A percentile compares a stretch with the other conserved stretches of the same genome.
phyloP scores from a whole-genome alignment of 2,329 filamentous ascomycete genomes.

The Fusarium sp. region DNA sequence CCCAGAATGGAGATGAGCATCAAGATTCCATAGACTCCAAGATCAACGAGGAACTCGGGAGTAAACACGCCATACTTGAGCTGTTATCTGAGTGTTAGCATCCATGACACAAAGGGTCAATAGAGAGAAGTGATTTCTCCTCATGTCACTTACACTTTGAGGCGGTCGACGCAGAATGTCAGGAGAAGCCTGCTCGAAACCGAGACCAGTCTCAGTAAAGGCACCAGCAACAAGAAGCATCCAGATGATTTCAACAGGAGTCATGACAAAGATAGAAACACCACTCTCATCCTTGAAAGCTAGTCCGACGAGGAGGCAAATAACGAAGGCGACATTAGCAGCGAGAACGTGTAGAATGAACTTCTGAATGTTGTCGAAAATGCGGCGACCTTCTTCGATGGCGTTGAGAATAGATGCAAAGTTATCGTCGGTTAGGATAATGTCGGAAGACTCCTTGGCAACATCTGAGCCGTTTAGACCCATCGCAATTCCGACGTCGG shows the following conservation, averaged over 20 bases:
- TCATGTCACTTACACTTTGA: slow-evolving; percentile 32
- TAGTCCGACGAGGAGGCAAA: slow-evolving; percentile 74
- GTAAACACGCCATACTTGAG: slow-evolving; percentile 71
- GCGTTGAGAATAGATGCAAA: slow-evolving; percentile 61
- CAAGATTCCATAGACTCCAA: slow-evolving; percentile 73
- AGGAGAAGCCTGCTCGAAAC: slow-evolving; percentile 74
- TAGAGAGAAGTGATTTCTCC: background rate
- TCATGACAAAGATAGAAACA: slow-evolving; percentile 76
- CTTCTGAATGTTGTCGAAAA: slow-evolving; percentile 79
- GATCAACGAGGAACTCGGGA: slow-evolving; percentile 71
- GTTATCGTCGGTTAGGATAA: slow-evolving; percentile 78
- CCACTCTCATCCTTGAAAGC: slow-evolving; percentile 74
- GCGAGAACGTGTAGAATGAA: slow-evolving; percentile 76
- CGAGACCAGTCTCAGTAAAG: slow-evolving; percentile 78
- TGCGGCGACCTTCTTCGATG: slow-evolving; percentile 74
- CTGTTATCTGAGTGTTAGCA: slow-evolving; percentile 24
- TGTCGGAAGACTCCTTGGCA: slow-evolving; percentile 74
- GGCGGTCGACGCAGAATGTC: slow-evolving; percentile 77
- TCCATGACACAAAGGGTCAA: too few species aligned
- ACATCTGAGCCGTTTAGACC: slow-evolving; percentile 73
- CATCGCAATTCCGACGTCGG: slow-evolving; percentile 80
- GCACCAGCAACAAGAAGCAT: slow-evolving; percentile 80
- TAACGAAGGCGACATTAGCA: slow-evolving; percentile 76
- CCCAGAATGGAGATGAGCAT: slow-evolving; percentile 70
- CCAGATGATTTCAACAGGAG: slow-evolving; percentile 80